These are phyloP conservation scores for Suhomyces faveliae DNA, from an alignment of 805 yeast genomes.

Conservation along the genomic window DNA sequence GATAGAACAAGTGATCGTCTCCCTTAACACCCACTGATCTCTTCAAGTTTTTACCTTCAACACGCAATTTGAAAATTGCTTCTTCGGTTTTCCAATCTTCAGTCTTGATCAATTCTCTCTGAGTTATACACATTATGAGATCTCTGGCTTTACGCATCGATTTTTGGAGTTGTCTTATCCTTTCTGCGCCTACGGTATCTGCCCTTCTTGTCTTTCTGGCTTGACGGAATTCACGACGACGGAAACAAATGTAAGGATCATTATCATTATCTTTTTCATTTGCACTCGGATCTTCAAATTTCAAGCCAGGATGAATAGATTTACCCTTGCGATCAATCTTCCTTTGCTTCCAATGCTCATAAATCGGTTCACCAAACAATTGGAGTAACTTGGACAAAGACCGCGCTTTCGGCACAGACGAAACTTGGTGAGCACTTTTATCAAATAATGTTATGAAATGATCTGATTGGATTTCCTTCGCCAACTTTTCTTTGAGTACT, in stretches of 20 bases:
- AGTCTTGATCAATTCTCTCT: conserved; percentile 66
- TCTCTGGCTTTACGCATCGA: conserved; percentile 77
- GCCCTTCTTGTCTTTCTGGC: conserved; percentile 95
- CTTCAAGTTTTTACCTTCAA: conserved; percentile 69
- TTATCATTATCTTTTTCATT: conserved; percentile 80
- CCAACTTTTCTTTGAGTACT: conserved; percentile 56
- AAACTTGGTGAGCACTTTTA: conserved; percentile 30
- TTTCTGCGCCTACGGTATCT: conserved; percentile 85
- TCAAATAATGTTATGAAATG: conserved; percentile 63
- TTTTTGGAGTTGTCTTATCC: conserved; percentile 66
- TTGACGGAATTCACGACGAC: conserved; percentile 92
- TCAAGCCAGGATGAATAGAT: conserved; percentile 68
- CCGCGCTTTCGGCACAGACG: conserved; percentile 28
- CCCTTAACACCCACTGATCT: conserved; percentile 74
- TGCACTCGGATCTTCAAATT: conserved; percentile 74
- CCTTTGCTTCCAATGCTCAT: conserved; percentile 78
- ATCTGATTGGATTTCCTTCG: conserved; percentile 53
- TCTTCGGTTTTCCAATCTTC: conserved; percentile 62
- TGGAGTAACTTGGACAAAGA: conserved; percentile 50
- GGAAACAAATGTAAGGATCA: conserved; percentile 93
- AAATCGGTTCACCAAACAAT: conserved; percentile 62
- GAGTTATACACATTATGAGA: conserved; percentile 65
- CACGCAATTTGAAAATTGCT: conserved; percentile 69
- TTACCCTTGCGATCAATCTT: conserved; percentile 70
- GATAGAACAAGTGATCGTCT: conserved; percentile 78